Evolutionary conservation across 768 basidiomycete genomes (phyloP), one percentile per base, ranked within the genome.

Genomic region (Amanita pseudoporphyria): DNA sequence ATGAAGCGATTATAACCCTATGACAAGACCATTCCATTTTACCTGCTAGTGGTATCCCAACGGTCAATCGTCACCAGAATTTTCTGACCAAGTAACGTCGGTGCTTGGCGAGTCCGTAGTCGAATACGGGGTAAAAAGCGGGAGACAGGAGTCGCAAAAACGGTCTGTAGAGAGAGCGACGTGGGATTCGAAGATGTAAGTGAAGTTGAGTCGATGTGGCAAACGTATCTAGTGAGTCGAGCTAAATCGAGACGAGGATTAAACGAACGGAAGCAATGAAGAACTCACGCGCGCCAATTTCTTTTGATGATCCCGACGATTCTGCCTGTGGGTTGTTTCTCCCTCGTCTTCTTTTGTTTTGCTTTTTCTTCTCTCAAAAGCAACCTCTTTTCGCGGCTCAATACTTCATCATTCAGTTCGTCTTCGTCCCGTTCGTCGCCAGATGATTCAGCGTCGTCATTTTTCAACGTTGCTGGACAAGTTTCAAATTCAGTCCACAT

Each of bases 61-160:
- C 84, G 73, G 61, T 99, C 96, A 57, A 98, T 90, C 2, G 89
- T 84, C 37, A 98, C 91, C 21, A 99, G 79, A 56, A 99, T 95
- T 64, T 99, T 98, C 63, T 99, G 94, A 32, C 83, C 81, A 14
- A 96, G 65, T 13, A 99, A 80, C 1, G 77, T 65, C 0, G 92
- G 87, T 1, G 93, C 94, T 70, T 99, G 96, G 5, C 96, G 86
- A 0, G 96, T 99, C 31, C 93, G 82, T 36, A 99, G 72, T 22
- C 94, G 84, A 58, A 98, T 97, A 39, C 93, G 87, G 1, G 96
- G 96, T 45, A 98, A 80, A 10, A 88, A 74, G 6, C 89, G 79
- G 9, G 93, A 94, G 33, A 95, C 84, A 0, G 96, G 95, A 2
- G 88, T 90, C 1, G 93, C 95, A 62, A 97, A 93, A 24, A 98